Conservation (phyloP, 495 filamentous ascomycete species). For the Parmelia sp. region DNA sequence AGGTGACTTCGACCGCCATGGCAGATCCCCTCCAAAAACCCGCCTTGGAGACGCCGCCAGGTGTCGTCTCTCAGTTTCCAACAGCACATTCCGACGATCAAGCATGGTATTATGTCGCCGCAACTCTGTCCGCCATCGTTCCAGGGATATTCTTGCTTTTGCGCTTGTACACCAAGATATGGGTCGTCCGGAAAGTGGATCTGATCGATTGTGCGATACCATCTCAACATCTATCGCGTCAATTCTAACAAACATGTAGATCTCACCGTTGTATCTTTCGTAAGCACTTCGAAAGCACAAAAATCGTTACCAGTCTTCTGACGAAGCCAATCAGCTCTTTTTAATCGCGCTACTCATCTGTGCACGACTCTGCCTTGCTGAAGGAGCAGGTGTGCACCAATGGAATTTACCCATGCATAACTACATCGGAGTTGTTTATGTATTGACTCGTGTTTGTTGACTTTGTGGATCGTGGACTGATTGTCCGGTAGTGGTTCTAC, state of each 20-base stretch:
- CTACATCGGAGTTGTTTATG: not conserved
- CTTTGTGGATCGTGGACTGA: not conserved
- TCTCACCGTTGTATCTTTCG: not conserved
- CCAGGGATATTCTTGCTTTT: not conserved
- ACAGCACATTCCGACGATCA: not conserved
- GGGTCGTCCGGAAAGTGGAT: not conserved
- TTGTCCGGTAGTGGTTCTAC: not conserved
- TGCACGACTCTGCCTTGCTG: not conserved
- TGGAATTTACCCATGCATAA: conserved; percentile 9
- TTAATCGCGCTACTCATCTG: not conserved
- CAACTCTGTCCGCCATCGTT: not conserved
- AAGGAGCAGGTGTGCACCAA: conserved; percentile 10
- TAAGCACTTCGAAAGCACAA: not conserved
- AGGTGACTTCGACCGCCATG: not conserved
- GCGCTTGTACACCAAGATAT: not conserved
- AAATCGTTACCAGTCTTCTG: not conserved
- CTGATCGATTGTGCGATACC: not conserved
- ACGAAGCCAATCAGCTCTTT: not conserved
- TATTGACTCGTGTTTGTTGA: not conserved
- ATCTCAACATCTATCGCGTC: not conserved
- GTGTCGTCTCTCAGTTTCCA: not conserved
- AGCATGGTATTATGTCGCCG: not conserved
- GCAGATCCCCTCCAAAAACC: not conserved
- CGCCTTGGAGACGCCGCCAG: not conserved
- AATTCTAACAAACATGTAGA: not conserved